Conservation (phyloP, 148 eudicot genomes). For the Persicaria maculosa region DNA sequence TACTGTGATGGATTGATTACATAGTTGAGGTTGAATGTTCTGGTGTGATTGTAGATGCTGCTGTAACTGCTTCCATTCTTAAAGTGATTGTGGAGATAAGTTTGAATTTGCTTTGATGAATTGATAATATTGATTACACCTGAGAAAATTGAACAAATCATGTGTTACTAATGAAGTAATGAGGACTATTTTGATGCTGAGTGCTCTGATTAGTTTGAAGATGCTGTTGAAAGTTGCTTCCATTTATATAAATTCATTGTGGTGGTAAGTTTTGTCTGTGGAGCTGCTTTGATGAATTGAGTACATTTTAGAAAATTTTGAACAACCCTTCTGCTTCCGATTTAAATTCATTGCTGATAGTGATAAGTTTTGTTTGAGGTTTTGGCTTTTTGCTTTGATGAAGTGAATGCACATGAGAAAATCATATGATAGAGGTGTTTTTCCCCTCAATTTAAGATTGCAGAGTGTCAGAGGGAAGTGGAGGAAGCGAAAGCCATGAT, state of each 20-base stretch:
- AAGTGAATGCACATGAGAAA: not conserved
- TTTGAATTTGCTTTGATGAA: not conserved
- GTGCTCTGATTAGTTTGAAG: not conserved
- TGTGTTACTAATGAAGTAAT: not conserved
- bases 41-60: not conserved
- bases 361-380: not conserved
- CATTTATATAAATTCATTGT: too few species aligned
- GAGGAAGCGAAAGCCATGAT: constrained; percentile 67
- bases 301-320: too few species aligned
- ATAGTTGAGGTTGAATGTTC: too few species aligned
- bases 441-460: constrained; percentile 46
- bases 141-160: not conserved
- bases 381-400: not conserved
- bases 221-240: too few species aligned
- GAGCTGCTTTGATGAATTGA: too few species aligned
- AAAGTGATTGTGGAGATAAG: not conserved
- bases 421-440: not conserved
- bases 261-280: too few species aligned
- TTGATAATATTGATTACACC: not conserved
- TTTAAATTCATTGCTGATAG: not conserved
- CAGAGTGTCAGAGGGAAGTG: constrained; percentile 81
- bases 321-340: not conserved
- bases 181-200: not conserved
- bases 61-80: not conserved
- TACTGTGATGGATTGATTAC: not conserved